Evolutionary conservation across 495 filamentous ascomycete genomes (phyloP), one percentile per base, ranked within the genome.

Genomic region (Lophiotrema nucula): DNA sequence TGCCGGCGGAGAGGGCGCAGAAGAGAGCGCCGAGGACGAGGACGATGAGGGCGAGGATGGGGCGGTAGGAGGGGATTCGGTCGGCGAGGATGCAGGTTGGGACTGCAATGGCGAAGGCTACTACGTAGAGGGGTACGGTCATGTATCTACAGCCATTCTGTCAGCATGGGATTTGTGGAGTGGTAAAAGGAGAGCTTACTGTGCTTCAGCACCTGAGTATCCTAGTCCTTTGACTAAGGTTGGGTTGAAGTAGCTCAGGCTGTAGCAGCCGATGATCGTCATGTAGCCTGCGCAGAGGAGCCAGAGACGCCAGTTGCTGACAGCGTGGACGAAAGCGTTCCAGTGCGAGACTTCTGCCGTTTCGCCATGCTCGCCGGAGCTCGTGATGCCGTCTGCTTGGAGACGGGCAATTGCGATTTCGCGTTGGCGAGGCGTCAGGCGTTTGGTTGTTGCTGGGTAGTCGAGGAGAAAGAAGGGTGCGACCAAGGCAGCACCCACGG

Each of bases 401-500:
- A 77, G 53, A 4, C 74, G 56, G 22, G 65, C 50, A 43, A 70
- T 53, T 10, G 71, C 74, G 3, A 75, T 62, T 26, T 68, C 60
- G 8, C 71, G 60, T 52, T 73, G 67, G 4, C 53, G 47, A 2
- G 47, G 58, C 1, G 62, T 68, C 23, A 76, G 62, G 3, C 43
- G 44, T 45, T 67, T 77, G 6, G 79, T 76, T 2, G 73, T 75
- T 4, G 72, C 68, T 0, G 82, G 82, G 54, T 78, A 77, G 59
- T 83, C 81, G n/a, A 78, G 77, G 3, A 86, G 67, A 13, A 81
- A 74, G 58, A 80, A 83, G 66, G 74, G 77, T 54, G 80, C 74
- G 26, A 83, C 69, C 8, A 79, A 46, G 1, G 79, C 80, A 24
- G 75, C 72, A 27, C 74, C 45, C 19, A 78, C 59, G 47, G 80